Base-by-base conservation (phyloP, 139 green algal species). In the Choricystis sp. region DNA sequence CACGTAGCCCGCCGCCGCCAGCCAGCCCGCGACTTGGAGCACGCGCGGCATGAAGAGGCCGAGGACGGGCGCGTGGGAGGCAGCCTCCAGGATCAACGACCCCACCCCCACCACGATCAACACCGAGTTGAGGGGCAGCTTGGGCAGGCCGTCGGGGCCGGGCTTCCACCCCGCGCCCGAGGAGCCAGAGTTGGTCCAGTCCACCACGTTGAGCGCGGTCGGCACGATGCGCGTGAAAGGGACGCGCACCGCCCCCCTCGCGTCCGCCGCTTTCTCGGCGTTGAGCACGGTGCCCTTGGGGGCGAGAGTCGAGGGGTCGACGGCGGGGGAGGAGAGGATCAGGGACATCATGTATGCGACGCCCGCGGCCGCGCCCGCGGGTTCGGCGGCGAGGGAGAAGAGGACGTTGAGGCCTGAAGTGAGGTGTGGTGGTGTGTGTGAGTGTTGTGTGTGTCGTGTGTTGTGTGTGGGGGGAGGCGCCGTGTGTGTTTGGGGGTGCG, bases 341-440 rank as follows among this genome's bases (percentile, higher is more conserved):
- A 88, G 63, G 23, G 72, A 75, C 72, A 88, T 83, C 74, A 88
- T 75, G 69, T 86, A 88, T 5, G 81, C 79, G n/a, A 88, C 81
- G 56, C 75, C 72, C 21, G 74, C 74, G 25, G 76, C 74, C 3
- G 81, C 81, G 57, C 81, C 81, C 2, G 31, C 49, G 25, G 81
- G 81, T 77, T 88, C 81, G 9, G 68, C 55, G 2, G 80, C 31
- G 20, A 88, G 69, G 61, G 29, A 31, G 27, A 84, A 68, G 29
- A 88, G 63, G 29, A 82, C 29, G 71, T 79, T 80, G 1, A 88
- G 60, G 59, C 77, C 40, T 52, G n/a, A n/a, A n/a, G n/a, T n/a
- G n/a, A n/a, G n/a, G n/a, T n/a, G n/a, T n/a, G n/a, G n/a, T n/a
- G n/a, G n/a, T n/a, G n/a, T n/a, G n/a, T n/a, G n/a, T 52, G 40